phyloP scores from a whole-genome alignment of 345 rosid genomes.

The Zanthoxylum bungeanum region DNA sequence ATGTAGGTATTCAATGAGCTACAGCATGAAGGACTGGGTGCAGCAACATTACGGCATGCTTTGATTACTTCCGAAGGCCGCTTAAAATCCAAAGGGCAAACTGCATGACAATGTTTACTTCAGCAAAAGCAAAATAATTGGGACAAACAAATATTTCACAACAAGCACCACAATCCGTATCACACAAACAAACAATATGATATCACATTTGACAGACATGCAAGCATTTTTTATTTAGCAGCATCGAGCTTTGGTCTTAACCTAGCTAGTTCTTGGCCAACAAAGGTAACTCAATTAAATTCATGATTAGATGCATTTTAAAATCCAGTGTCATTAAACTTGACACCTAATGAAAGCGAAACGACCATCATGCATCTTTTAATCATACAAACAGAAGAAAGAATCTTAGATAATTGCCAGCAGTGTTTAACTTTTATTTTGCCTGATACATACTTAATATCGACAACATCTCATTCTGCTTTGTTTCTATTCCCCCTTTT shows the following conservation, averaged over 20 bases:
- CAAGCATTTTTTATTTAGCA: background rate
- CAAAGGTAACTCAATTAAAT: background rate
- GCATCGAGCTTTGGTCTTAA: background rate
- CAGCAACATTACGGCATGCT: constrained; percentile 82
- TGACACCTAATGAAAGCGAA: background rate
- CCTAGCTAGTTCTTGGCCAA: background rate
- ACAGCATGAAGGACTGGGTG: constrained; percentile 93
- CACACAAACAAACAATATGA: background rate
- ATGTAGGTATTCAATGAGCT: constrained; percentile 82
- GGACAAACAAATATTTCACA: background rate
- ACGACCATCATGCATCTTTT: background rate
- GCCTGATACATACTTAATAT: background rate
- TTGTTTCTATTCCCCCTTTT: background rate
- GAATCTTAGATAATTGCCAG: background rate
- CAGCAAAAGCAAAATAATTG: constrained; percentile 1
- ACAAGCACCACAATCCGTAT: background rate
- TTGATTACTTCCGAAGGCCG: constrained; percentile 78
- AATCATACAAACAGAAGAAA: background rate
- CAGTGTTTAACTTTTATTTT: background rate
- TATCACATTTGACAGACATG: background rate
- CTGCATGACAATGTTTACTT: constrained; percentile 43
- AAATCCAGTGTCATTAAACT: background rate
- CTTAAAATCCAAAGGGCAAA: constrained; percentile 83
- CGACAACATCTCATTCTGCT: background rate
- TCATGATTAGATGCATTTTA: background rate